Evolutionary conservation across 805 yeast genomes (phyloP).

Genomic region (Sugiyamaella marilandica): DNA sequence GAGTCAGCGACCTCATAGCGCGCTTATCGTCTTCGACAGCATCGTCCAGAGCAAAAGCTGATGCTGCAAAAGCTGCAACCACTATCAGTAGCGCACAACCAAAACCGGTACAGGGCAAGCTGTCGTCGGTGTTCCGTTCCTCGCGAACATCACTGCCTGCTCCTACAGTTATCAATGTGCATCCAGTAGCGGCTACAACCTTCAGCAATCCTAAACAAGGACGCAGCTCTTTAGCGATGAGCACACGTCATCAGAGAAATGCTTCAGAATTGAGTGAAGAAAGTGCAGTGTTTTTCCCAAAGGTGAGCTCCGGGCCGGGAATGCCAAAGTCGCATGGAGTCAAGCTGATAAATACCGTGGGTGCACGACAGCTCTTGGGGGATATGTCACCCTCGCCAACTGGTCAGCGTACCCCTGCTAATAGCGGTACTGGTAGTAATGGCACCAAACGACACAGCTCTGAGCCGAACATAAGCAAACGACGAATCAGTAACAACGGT

Average conservation of each 20-base stretch:
- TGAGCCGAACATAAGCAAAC: neutral
- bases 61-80: constrained; percentile 2
- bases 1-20: constrained; percentile 29
- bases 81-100: neutral
- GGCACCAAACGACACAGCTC: neutral
- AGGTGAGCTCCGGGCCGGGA: neutral
- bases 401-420: neutral
- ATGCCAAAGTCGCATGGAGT: neutral
- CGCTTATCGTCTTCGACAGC: constrained; percentile 31
- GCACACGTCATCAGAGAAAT: neutral
- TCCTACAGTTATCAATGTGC: neutral
- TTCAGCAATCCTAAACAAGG: neutral
- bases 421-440: neutral
- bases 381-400: neutral
- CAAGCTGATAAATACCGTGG: neutral
- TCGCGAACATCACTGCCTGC: neutral
- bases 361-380: neutral
- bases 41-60: constrained; percentile 25
- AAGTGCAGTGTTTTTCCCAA: constrained; percentile 3
- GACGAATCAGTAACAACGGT: neutral
- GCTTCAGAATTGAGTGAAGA: constrained; percentile 1
- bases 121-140: constrained; percentile 4
- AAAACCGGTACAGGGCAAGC: neutral
- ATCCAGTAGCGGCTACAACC: neutral
- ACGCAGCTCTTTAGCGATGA: neutral